Conservation (phyloP, 2,329 filamentous ascomycete species). For the Xylaria sp. region DNA sequence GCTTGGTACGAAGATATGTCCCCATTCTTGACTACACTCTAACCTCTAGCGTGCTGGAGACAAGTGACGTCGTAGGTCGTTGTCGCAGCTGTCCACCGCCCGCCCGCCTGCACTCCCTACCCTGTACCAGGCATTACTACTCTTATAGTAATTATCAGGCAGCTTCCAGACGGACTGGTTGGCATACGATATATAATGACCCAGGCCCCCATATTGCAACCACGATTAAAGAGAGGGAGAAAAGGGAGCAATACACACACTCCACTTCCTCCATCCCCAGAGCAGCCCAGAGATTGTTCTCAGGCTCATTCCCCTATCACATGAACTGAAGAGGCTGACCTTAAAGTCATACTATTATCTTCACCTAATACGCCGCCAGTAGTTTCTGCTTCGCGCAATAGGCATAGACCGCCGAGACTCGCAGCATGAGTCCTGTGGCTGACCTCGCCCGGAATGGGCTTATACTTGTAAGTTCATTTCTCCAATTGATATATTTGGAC, state of each 20-base stretch:
- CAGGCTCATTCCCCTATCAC: neutral
- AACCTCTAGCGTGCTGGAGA: neutral
- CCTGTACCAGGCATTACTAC: neutral
- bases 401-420: neutral
- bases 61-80: neutral
- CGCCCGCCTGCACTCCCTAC: neutral
- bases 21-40: neutral
- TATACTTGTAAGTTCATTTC: slow-evolving; percentile 10
- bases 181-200: slow-evolving; percentile 8
- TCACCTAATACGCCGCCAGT: neutral
- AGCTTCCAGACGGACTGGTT: neutral
- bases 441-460: slow-evolving; percentile 23
- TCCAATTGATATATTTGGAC: neutral
- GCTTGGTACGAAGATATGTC: neutral
- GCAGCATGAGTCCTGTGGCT: neutral
- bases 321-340: too few relatives aligned
- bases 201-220: neutral
- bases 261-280: too few relatives aligned
- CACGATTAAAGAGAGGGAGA: neutral
- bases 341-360: too few relatives aligned
- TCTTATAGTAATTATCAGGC: neutral
- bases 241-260: neutral
- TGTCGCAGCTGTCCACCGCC: neutral
- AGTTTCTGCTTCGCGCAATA: neutral
- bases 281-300: too few relatives aligned